phyloP scores from a whole-genome alignment of 202 grass and related monocot genomes.

The Musa balbisiana region DNA sequence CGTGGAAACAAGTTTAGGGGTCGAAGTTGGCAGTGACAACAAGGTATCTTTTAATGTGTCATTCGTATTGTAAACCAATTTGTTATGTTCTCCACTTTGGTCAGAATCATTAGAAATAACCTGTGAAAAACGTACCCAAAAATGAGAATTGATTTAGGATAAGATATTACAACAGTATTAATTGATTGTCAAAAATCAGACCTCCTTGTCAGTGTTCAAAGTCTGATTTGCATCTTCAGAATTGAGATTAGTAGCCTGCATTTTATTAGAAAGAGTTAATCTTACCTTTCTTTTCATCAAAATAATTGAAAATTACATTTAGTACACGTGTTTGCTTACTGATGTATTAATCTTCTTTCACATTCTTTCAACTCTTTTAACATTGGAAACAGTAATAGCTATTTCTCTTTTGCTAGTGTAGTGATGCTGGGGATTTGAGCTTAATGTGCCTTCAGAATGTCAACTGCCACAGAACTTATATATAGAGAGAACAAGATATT shows the following conservation, averaged over 20 bases:
- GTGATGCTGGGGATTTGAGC: too few species aligned
- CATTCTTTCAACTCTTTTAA: too few species aligned
- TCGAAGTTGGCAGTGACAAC: constrained; percentile 33
- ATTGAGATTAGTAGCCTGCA: not conserved
- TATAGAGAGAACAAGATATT: too few species aligned
- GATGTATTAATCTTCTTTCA: too few species aligned
- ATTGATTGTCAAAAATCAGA: not conserved
- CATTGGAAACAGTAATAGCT: too few species aligned
- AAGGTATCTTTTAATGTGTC: constrained; percentile 27
- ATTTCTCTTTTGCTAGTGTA: too few species aligned
- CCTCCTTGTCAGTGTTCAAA: not conserved
- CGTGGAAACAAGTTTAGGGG: constrained; percentile 28
- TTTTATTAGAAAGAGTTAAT: not conserved
- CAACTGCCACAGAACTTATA: too few species aligned
- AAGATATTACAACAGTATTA: constrained; percentile 1
- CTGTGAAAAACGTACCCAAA: constrained; percentile 27
- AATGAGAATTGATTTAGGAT: not conserved
- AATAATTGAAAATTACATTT: not conserved
- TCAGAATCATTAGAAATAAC: constrained; percentile 21
- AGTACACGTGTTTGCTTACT: too few species aligned
- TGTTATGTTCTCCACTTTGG: constrained; percentile 26
- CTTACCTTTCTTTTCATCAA: not conserved
- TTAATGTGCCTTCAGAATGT: too few species aligned
- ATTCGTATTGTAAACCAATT: constrained; percentile 23
- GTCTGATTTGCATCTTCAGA: not conserved